Evolutionary conservation across 202 grass and related monocot species (phyloP).

Genomic region (Brachypodium distachyon): DNA sequence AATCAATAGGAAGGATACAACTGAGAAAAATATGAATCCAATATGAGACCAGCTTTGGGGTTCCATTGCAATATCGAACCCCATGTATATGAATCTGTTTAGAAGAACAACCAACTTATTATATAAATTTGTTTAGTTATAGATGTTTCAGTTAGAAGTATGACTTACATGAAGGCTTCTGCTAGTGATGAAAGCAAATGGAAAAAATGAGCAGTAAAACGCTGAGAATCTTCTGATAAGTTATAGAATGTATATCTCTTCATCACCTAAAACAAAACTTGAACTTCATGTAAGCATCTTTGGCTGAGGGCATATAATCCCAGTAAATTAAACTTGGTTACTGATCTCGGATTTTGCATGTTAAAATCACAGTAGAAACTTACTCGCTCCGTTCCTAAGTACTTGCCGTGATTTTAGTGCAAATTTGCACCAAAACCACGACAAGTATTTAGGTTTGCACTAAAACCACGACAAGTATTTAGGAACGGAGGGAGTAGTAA

Average conservation of each 20-base stretch:
- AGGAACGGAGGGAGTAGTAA: too few relatives aligned
- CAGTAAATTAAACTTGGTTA: neutral
- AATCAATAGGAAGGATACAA: conserved; percentile 73
- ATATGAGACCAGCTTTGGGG: conserved; percentile 87
- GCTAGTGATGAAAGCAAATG: conserved; percentile 87
- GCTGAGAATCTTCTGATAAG: conserved; percentile 77
- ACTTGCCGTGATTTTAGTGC: too few relatives aligned
- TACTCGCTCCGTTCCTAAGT: too few relatives aligned
- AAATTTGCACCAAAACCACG: too few relatives aligned
- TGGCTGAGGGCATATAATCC: neutral
- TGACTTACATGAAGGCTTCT: conserved; percentile 87
- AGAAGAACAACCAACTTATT: conserved; percentile 14
- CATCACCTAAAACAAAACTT: conserved; percentile 63
- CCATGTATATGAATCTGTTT: conserved; percentile 97
- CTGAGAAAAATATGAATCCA: conserved; percentile 94
- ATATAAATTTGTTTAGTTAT: conserved; percentile 14
- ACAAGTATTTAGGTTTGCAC: too few relatives aligned
- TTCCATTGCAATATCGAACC: conserved; percentile 89
- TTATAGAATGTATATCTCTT: conserved; percentile 81
- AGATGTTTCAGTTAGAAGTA: neutral
- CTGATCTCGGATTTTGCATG: neutral
- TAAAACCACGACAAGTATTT: too few relatives aligned
- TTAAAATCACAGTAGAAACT: neutral
- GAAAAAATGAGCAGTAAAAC: conserved; percentile 72
- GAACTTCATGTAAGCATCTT: conserved; percentile 6